Percentiles rank a stretch among this genome's conserved stretches.
These are phyloP conservation scores for Schizopora paradoxa DNA, from an alignment of 1,284 basidiomycete genomes.

Conservation along the genomic window DNA sequence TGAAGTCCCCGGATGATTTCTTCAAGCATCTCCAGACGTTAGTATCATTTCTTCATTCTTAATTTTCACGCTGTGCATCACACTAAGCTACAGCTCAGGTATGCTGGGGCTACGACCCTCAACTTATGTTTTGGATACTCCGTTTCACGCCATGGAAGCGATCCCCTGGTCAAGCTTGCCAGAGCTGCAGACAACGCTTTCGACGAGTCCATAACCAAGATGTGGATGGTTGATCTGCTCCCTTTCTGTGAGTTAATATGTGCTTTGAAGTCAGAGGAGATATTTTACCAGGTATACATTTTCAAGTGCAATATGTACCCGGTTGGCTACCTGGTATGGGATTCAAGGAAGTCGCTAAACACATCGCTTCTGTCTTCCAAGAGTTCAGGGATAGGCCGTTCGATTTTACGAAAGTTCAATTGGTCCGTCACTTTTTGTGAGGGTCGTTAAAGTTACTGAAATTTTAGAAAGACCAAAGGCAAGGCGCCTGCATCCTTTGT, in stretches of 20 bases:
- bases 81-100: constrained; percentile 27
- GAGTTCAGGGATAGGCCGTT: constrained; percentile 25
- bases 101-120: constrained; percentile 34
- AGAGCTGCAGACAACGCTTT: constrained; percentile 37
- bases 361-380: constrained; percentile 1
- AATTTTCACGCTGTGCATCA: neutral
- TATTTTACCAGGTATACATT: neutral
- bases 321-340: constrained; percentile 33
- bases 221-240: constrained; percentile 34
- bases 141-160: constrained; percentile 24
- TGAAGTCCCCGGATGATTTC: neutral
- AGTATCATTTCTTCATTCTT: neutral
- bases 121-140: constrained; percentile 36
- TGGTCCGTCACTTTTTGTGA: constrained; percentile 22
- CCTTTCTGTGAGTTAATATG: constrained; percentile 24
- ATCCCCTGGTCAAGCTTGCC: constrained; percentile 35
- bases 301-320: constrained; percentile 31
- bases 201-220: constrained; percentile 33
- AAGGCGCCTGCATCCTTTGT: constrained; percentile 14
- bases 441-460: neutral
- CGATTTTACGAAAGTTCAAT: constrained; percentile 28
- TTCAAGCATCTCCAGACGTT: neutral
- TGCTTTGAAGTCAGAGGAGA: neutral
- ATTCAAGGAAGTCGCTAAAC: constrained; percentile 28
- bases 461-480: constrained; percentile 6